Conservation (phyloP, 495 filamentous ascomycete species). For the Daldinia loculata region DNA sequence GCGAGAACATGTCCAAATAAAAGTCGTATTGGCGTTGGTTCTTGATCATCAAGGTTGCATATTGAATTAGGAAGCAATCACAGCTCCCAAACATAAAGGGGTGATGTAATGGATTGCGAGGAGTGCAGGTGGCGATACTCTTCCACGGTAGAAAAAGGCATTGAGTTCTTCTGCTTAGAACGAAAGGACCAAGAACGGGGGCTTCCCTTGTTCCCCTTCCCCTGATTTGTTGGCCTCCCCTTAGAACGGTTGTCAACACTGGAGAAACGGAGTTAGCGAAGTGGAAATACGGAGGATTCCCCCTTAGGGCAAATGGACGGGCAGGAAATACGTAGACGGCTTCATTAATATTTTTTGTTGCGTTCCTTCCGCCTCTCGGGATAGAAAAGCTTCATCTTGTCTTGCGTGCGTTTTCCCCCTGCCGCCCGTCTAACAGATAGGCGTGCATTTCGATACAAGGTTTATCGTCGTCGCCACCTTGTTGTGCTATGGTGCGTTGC, state of each 20-base stretch:
- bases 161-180: background rate
- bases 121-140: background rate
- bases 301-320: conserved; percentile 14
- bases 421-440: background rate
- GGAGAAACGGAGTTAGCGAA: conserved; percentile 19
- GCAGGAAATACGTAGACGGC: conserved; percentile 16
- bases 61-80: conserved; percentile 2
- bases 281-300: conserved; percentile 22
- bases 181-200: background rate
- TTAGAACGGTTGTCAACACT: conserved; percentile 9
- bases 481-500: background rate
- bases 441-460: conserved; percentile 1
- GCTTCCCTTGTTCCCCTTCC: background rate
- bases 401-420: background rate
- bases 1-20: background rate
- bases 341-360: conserved; percentile 2
- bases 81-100: background rate
- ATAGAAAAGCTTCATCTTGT: conserved; percentile 16
- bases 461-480: background rate
- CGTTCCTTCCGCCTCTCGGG: background rate
- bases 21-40: background rate
- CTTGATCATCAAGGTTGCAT: conserved; percentile 3
- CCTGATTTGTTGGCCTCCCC: background rate
- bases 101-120: background rate
- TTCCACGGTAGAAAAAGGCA: background rate